Evolutionary conservation across 805 yeast genomes (phyloP), one percentile per base, ranked within the genome.

Genomic region (Candida peoriensis): DNA sequence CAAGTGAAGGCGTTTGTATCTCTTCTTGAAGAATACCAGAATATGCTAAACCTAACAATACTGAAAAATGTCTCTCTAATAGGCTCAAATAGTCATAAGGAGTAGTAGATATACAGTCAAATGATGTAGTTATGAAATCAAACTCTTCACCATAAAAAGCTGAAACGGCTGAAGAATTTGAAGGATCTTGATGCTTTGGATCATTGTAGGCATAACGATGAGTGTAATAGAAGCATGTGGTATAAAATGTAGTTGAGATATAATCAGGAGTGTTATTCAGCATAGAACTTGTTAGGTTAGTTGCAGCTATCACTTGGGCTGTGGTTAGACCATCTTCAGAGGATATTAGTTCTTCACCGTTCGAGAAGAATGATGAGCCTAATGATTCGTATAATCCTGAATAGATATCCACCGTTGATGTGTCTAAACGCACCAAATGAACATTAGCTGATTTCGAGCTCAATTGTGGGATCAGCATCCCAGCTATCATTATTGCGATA

Each of bases 361-460:
- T 34, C 16, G 54, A 39, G n/a, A 61, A 64, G 11, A 38, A 29
- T 2, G 63, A 50, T 14, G 44, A 48, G 30, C 73, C 52, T 35
- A 72, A 52, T 5, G 70, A 60, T 17, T 63, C 52, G 44, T 73
- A 76, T 8, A 78, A 52, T 1, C 83, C 84, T 14, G 57, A 46
- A 1, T 78, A 68, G 14, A 78, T 71, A 39, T 74, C 76, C 6
- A 67, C 53, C 43, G 72, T 78, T 4, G 71, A 63, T 38, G 77
- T 74, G 45, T 70, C 68, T 24, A 78, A 56, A 25, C 65, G 47
- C 14, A 50, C 44, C 9, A 49, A 41, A 4, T 46, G 41, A 26
- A 47, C 26, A 17, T 24, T 23, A 7, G 30, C 38, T 11, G 30
- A 24, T 12, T 23, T 8, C 11, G n/a, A 29, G 7, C 29, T 21